Evolutionary conservation across 805 yeast species (phyloP).

Genomic region (Zygosaccharomyces bailii): DNA sequence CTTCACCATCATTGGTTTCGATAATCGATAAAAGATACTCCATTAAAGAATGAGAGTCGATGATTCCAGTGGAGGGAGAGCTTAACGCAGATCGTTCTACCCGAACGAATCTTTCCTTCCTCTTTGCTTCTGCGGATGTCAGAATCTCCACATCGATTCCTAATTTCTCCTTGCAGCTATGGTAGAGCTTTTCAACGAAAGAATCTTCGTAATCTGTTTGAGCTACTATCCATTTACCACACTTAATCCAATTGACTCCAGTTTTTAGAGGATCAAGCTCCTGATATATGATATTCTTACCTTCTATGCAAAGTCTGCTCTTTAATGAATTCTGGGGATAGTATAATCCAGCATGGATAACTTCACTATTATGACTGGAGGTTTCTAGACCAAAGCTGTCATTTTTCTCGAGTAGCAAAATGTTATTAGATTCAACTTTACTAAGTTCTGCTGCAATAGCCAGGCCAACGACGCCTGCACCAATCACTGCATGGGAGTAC

Average conservation of each 20-base stretch:
- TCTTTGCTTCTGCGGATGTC: slow-evolving; percentile 42
- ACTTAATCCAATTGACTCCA: slow-evolving; percentile 56
- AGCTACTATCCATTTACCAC: slow-evolving; percentile 89
- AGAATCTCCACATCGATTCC: slow-evolving; percentile 61
- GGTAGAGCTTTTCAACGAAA: slow-evolving; percentile 51
- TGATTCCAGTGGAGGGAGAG: slow-evolving; percentile 82
- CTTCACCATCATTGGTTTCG: slow-evolving; percentile 58
- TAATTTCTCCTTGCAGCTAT: slow-evolving; percentile 44
- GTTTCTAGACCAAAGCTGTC: slow-evolving; percentile 70
- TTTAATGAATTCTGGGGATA: slow-evolving; percentile 69
- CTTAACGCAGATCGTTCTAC: slow-evolving; percentile 60
- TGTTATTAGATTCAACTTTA: slow-evolving; percentile 43
- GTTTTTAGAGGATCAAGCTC: slow-evolving; percentile 38
- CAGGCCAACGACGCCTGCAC: slow-evolving; percentile 83
- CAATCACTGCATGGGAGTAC: slow-evolving; percentile 69
- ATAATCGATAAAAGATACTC: slow-evolving; percentile 52
- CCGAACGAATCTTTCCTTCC: slow-evolving; percentile 60
- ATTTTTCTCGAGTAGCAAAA: slow-evolving; percentile 69
- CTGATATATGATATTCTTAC: slow-evolving; percentile 64
- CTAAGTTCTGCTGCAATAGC: slow-evolving; percentile 74
- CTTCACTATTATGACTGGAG: slow-evolving; percentile 87
- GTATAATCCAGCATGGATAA: slow-evolving; percentile 87
- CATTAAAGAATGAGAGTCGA: slow-evolving; percentile 76
- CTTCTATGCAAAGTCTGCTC: slow-evolving; percentile 66
- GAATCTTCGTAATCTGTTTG: slow-evolving; percentile 63